phyloP scores from a whole-genome alignment of 306 rosid genomes.

The Lithocarpus polystachyus region DNA sequence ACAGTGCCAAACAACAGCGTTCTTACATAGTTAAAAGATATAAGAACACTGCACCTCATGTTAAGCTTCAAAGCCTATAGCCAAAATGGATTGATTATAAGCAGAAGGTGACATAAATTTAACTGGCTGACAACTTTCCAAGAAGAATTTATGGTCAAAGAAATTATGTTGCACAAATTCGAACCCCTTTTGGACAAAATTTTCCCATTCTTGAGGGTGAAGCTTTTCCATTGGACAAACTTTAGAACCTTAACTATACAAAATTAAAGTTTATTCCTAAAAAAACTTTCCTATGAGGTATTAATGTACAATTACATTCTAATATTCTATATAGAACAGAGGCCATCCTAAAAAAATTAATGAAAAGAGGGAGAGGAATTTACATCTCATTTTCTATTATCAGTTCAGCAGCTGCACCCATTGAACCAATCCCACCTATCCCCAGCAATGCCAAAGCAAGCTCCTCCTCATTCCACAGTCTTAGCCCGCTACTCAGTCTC shows the following conservation, averaged over 20 bases:
- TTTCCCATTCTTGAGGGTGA: neutral
- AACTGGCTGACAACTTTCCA: neutral
- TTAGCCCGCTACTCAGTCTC: slow-evolving; percentile 45
- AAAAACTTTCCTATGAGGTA: neutral
- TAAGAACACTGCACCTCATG: neutral
- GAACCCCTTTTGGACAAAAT: neutral
- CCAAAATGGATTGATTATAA: neutral
- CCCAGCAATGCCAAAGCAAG: slow-evolving; percentile 55
- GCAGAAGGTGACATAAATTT: neutral
- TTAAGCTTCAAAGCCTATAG: neutral
- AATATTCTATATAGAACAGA: neutral
- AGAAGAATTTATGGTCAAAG: neutral
- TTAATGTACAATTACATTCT: neutral
- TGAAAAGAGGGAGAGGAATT: neutral
- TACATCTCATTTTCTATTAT: slow-evolving; percentile 39
- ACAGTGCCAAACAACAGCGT: too few species aligned
- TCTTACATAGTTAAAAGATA: too few species aligned
- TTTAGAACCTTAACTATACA: neutral
- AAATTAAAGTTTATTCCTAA: neutral
- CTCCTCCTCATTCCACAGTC: slow-evolving; percentile 49
- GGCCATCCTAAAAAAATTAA: neutral
- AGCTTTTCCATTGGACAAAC: neutral
- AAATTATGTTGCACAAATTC: neutral
- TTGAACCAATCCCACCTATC: slow-evolving; percentile 41
- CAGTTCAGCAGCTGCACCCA: slow-evolving; percentile 54